Percentiles rank a stretch among this genome's conserved stretches.
Evolutionary conservation across 257 asterid species (phyloP).

Genomic region (Solanum chaucha): DNA sequence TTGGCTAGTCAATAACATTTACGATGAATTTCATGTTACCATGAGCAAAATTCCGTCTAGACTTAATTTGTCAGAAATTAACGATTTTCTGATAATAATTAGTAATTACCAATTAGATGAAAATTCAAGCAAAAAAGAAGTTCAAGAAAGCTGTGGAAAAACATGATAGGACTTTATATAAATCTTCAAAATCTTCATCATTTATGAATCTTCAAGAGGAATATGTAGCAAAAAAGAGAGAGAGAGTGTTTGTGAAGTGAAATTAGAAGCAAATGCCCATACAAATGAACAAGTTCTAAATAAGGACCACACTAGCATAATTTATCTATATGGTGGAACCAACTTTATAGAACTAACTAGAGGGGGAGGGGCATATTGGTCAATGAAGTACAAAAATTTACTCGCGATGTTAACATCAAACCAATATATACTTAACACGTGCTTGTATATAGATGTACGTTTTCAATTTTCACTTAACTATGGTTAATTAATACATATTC

Average conservation of each 20-base stretch:
- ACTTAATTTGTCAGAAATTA: background rate
- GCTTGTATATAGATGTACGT: background rate
- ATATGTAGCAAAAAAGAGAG: background rate
- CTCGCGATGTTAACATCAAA: background rate
- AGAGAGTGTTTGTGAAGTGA: background rate
- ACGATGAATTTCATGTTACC: background rate
- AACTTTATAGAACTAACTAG: slow-evolving; percentile 18
- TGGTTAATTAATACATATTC: background rate
- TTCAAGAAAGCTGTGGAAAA: slow-evolving; percentile 99
- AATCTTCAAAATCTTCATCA: background rate
- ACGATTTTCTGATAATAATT: background rate
- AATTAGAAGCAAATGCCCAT: background rate
- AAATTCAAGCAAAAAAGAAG: slow-evolving; percentile 22
- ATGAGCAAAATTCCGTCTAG: background rate
- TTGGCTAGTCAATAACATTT: background rate
- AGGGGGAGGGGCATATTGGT: slow-evolving; percentile 20
- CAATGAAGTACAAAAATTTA: background rate
- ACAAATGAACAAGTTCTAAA: background rate
- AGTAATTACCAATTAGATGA: background rate
- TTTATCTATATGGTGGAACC: background rate
- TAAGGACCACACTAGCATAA: slow-evolving; percentile 41
- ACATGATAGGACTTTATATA: slow-evolving; percentile 44
- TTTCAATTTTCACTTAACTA: background rate
- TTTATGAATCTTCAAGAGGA: background rate
- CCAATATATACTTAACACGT: background rate